These are phyloP conservation scores for Irpex rosettiformis DNA, from an alignment of 1,284 basidiomycete genomes.

Conservation along the genomic window DNA sequence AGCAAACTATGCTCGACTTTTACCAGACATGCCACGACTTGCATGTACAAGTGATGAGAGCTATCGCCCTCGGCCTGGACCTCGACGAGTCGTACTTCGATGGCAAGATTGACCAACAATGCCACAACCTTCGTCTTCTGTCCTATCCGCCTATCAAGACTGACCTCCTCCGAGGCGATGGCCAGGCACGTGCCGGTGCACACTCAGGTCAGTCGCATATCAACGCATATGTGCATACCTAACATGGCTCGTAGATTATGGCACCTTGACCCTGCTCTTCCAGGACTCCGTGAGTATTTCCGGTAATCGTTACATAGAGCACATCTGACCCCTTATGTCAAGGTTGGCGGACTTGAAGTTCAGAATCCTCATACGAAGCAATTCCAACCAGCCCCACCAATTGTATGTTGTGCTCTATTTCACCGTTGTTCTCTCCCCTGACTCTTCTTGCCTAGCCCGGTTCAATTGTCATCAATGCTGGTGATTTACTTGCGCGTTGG, in stretches of 20 bases:
- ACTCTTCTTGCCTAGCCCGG: conserved; percentile 46
- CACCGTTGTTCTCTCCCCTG: background rate
- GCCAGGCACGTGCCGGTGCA: conserved; percentile 76
- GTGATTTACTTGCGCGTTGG: conserved; percentile 81
- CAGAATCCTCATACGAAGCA: conserved; percentile 70
- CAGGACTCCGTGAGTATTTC: conserved; percentile 60
- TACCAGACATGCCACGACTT: conserved; percentile 75
- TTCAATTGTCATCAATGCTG: conserved; percentile 83
- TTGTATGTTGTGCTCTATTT: conserved; percentile 46
- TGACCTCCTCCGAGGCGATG: conserved; percentile 53
- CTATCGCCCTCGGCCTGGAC: conserved; percentile 75
- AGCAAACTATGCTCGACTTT: conserved; percentile 69
- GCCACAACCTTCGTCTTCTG: conserved; percentile 72
- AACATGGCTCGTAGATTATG: too few species aligned
- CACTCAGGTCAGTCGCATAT: conserved; percentile 54
- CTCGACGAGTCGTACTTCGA: conserved; percentile 75
- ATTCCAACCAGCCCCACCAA: conserved; percentile 72
- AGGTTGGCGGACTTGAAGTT: conserved; percentile 83
- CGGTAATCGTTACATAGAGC: background rate
- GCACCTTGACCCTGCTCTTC: conserved; percentile 81
- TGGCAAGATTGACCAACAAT: conserved; percentile 66
- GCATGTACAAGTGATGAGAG: conserved; percentile 73
- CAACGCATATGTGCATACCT: background rate
- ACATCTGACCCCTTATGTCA: background rate
- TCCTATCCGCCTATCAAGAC: conserved; percentile 72